Evolutionary conservation across 2,329 filamentous ascomycete species (phyloP).

Genomic region (Hypoxylon sp.): DNA sequence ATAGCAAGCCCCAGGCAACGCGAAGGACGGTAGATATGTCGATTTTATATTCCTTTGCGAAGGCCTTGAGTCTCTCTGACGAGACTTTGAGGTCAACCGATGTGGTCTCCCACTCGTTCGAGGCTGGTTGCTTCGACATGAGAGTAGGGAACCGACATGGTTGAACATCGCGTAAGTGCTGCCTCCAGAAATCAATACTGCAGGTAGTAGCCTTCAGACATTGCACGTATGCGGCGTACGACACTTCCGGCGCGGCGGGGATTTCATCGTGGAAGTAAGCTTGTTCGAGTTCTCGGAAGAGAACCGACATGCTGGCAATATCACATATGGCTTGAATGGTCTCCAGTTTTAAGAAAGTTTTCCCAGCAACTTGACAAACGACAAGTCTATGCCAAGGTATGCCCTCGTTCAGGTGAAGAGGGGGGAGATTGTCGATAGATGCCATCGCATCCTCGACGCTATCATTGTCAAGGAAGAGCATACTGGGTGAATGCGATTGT

Average conservation of each 20-base stretch:
- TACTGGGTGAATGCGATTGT: conserved; percentile 60
- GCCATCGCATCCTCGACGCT: conserved; percentile 54
- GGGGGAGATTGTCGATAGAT: conserved; percentile 57
- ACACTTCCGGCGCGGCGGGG: conserved; percentile 51
- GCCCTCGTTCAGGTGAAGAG: conserved; percentile 52
- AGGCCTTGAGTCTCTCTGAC: conserved; percentile 57
- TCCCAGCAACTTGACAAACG: conserved; percentile 59
- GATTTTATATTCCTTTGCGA: conserved; percentile 56
- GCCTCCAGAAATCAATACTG: conserved; percentile 61
- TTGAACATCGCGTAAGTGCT: conserved; percentile 53
- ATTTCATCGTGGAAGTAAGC: conserved; percentile 57
- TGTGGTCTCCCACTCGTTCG: conserved; percentile 51
- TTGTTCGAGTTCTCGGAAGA: conserved; percentile 61
- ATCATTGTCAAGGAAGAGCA: conserved; percentile 64
- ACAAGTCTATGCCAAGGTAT: conserved; percentile 64
- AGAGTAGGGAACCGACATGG: conserved; percentile 62
- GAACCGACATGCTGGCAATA: conserved; percentile 57
- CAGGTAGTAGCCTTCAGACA: conserved; percentile 52
- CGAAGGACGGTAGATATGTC: conserved; percentile 64
- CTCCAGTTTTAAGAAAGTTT: conserved; percentile 63
- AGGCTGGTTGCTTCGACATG: conserved; percentile 38
- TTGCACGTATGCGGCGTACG: conserved; percentile 55
- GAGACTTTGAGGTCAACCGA: conserved; percentile 57
- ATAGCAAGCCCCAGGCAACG: conserved; percentile 69
- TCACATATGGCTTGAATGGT: conserved; percentile 65